Evolutionary conservation across 257 asterid species (phyloP), one percentile per base, ranked within the genome.

Genomic region (Coffea eugenioides): DNA sequence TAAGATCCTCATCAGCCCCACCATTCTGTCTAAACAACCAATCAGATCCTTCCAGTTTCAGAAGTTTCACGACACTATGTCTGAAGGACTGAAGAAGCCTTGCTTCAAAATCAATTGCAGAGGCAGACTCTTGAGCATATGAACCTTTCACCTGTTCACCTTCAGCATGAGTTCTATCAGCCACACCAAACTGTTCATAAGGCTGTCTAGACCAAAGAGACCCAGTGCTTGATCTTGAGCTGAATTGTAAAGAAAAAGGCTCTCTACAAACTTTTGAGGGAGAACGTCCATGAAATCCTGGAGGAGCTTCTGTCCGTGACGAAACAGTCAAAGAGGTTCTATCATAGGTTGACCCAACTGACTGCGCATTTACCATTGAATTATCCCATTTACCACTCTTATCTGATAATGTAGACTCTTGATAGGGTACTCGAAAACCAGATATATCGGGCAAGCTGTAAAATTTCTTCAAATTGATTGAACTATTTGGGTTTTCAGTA

Each of bases 1-100:
- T 94, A 71, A 94, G 94, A 83, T 96, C 99, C 89, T 96, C 99
- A 77, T 94, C 97, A 39, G 89, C 94, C 81, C 99, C 98, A 73
- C 91, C 97, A 77, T 94, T 93, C 83, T 91, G 97, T 84, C 90
- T 89, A 84, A 96, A 94, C 83, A 96, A 75, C 96, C 97, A 90
- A 23, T 94, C 97, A 51, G 95, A 89, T 79, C 97, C 99, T 89
- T 94, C 99, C 76, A 96, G 91, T 91, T 94, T 94, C 89, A 94
- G 84, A 77, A 96, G 93, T 72, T 82, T 92, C 84, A 80, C 72
- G 69, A 94, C 87, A 79, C 97, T 91, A 59, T 92, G 87, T 88
- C 99, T 88, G 84, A 96, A 92, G 75, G 97, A 88, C 86, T 89
- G 98, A 79, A 96, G 94, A 78, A 94, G 89, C 87, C 83, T 94